Evolutionary conservation across 1,284 basidiomycete species (phyloP).

Genomic region (Xerocomus amazonicus): DNA sequence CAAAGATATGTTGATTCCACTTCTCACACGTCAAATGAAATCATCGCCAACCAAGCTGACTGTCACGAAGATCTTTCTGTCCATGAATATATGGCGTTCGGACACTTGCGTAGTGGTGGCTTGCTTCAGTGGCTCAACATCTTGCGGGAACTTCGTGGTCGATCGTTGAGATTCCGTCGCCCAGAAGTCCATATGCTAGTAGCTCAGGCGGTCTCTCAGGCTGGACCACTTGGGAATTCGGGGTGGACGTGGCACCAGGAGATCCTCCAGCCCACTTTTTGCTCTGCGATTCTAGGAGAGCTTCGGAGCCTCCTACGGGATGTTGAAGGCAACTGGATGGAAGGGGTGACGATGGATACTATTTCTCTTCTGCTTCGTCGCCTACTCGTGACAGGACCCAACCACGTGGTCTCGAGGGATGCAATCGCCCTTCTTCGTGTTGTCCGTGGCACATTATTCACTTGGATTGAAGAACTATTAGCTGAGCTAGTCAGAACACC

Average conservation of each 20-base stretch:
- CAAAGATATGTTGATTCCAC: slow-evolving; percentile 36
- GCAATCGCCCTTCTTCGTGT: slow-evolving; percentile 27
- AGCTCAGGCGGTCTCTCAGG: slow-evolving; percentile 41
- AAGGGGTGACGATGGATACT: slow-evolving; percentile 35
- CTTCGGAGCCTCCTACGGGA: slow-evolving; percentile 27
- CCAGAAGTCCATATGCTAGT: slow-evolving; percentile 40
- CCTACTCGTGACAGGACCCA: slow-evolving; percentile 29
- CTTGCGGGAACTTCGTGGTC: slow-evolving; percentile 35
- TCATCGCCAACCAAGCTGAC: slow-evolving; percentile 38
- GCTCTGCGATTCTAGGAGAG: slow-evolving; percentile 31
- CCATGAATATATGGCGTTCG: slow-evolving; percentile 45
- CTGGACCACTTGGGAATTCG: slow-evolving; percentile 28
- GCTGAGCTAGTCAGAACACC: slow-evolving; percentile 18
- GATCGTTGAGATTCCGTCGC: slow-evolving; percentile 35
- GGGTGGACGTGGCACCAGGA: slow-evolving; percentile 34
- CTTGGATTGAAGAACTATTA: slow-evolving; percentile 36
- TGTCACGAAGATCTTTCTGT: slow-evolving; percentile 36
- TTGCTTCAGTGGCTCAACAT: slow-evolving; percentile 51
- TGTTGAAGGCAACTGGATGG: slow-evolving; percentile 42
- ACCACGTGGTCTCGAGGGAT: slow-evolving; percentile 1
- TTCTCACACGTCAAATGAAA: slow-evolving; percentile 39
- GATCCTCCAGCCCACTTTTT: slow-evolving; percentile 30
- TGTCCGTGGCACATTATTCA: slow-evolving; percentile 31
- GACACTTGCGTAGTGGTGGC: slow-evolving; percentile 40
- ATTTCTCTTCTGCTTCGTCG: slow-evolving; percentile 35